Base-by-base conservation (phyloP, 2,329 filamentous ascomycete species). In the Pseudogymnoascus sp. region DNA sequence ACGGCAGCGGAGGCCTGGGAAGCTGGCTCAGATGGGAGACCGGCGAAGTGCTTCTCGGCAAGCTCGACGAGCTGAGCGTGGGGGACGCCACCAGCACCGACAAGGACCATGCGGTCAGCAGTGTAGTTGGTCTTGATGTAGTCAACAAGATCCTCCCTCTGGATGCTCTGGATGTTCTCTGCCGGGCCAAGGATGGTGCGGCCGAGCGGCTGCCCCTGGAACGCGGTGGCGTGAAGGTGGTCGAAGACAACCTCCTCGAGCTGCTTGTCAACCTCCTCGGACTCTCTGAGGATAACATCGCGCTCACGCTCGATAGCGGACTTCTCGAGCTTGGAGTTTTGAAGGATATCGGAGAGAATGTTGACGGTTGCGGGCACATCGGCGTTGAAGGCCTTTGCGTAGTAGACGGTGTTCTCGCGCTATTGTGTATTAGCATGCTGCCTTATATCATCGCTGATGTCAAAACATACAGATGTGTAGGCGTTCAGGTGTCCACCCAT, bases 51-150 rank as follows among this genome's bases (percentile, higher is more conserved):
- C 85, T 97, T 91, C 82, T 99, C 93, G 69, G 94, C 94, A 69
- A 99, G 87, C 75, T 93, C 88, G 72, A 99, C 94, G 65, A 99
- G 88, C 81, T 96, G 84, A 75, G 92, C 84, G 80, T 99, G 94
- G 69, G 93, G 91, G 68, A 99, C 83, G 72, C 94, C 94, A 78
- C 94, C 94, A 69, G 94, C 88, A 75, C 92, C 92, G 70, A 97
- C 94, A 58, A 99, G 89, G 68, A 99, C 93, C 93, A 99, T 99
- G 78, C 95, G 92, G 81, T 99, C 94, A 69, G 94, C 93, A 64
- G 92, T 97, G 85, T 99, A 99, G 86, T 99, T 99, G 81, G 86
- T 94, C 85, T 96, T 96, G 85, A 99, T 97, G 82, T 99, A 99
- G 82, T 90, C 90, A 77, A 83, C 81, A 70, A 99, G 84, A 79